Evolutionary conservation across 768 basidiomycete genomes (phyloP).

Genomic region (Lentinus tigrinus): DNA sequence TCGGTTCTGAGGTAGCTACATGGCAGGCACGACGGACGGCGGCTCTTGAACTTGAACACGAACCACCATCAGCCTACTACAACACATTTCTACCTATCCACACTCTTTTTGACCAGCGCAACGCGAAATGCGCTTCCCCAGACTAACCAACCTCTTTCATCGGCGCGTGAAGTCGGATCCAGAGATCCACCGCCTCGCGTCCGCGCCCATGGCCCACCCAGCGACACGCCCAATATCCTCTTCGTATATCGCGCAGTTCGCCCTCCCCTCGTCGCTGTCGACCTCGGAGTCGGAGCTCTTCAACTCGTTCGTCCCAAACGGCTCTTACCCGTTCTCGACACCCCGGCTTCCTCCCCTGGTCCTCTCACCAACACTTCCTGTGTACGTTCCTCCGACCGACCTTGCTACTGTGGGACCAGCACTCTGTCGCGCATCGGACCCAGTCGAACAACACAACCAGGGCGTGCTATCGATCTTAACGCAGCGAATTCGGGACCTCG

Average conservation of each 20-base stretch:
- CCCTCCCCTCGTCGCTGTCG: background rate
- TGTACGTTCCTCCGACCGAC: background rate
- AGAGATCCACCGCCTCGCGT: conserved; percentile 17
- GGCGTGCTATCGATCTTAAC: conserved; percentile 7
- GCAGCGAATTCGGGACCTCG: conserved; percentile 19
- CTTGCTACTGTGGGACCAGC: background rate
- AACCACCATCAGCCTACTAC: background rate
- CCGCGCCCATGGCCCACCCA: conserved; percentile 7
- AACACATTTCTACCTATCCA: background rate
- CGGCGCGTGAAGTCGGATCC: conserved; percentile 24
- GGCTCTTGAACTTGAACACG: background rate
- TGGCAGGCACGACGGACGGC: background rate
- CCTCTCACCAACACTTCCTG: background rate
- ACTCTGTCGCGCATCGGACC: background rate
- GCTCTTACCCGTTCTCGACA: background rate
- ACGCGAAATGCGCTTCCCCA: conserved; percentile 24
- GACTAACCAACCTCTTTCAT: conserved; percentile 25
- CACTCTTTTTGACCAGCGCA: background rate
- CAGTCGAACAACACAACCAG: background rate
- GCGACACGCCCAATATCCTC: conserved; percentile 18
- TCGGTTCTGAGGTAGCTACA: background rate
- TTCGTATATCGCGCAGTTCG: conserved; percentile 6
- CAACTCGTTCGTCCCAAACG: background rate
- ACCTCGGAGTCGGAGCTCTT: background rate
- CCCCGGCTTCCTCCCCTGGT: background rate